Percentiles rank a stretch among this genome's conserved stretches.
Evolutionary conservation across 1,284 basidiomycete genomes (phyloP).

Genomic region (Moesziomyces globuligerus): DNA sequence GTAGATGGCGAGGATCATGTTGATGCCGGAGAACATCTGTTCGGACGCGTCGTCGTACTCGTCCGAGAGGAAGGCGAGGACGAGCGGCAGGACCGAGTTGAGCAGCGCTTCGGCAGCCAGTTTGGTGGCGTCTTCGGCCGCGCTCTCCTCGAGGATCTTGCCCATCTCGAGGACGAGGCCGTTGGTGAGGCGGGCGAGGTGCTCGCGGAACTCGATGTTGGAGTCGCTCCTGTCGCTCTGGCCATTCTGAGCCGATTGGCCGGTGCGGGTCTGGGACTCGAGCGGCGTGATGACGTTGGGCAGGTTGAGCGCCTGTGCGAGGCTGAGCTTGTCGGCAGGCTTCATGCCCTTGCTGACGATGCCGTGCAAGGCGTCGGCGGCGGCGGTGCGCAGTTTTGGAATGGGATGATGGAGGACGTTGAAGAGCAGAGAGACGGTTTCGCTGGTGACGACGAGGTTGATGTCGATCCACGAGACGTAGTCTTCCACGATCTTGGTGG

Average conservation of each 20-base stretch:
- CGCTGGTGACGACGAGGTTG: constrained; percentile 89
- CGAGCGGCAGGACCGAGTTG: constrained; percentile 79
- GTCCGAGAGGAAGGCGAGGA: constrained; percentile 89
- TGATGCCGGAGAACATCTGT: constrained; percentile 57
- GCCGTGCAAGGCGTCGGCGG: constrained; percentile 80
- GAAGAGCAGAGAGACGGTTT: constrained; percentile 86
- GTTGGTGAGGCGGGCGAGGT: constrained; percentile 85
- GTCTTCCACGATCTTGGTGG: constrained; percentile 88
- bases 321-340: constrained; percentile 86
- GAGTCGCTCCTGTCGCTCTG: constrained; percentile 74
- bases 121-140: constrained; percentile 74
- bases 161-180: constrained; percentile 83
- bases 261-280: constrained; percentile 55
- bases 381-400: constrained; percentile 80
- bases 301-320: constrained; percentile 85
- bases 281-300: constrained; percentile 52
- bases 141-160: constrained; percentile 78
- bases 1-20: constrained; percentile 57
- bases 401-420: constrained; percentile 77
- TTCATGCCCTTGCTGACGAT: constrained; percentile 93
- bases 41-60: constrained; percentile 71
- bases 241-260: constrained; percentile 15
- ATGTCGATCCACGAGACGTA: constrained; percentile 99
- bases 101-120: constrained; percentile 78
- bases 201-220: constrained; percentile 84